Base-by-base conservation (phyloP, 2,329 filamentous ascomycete species). In the Pseudogymnoascus sp. region DNA sequence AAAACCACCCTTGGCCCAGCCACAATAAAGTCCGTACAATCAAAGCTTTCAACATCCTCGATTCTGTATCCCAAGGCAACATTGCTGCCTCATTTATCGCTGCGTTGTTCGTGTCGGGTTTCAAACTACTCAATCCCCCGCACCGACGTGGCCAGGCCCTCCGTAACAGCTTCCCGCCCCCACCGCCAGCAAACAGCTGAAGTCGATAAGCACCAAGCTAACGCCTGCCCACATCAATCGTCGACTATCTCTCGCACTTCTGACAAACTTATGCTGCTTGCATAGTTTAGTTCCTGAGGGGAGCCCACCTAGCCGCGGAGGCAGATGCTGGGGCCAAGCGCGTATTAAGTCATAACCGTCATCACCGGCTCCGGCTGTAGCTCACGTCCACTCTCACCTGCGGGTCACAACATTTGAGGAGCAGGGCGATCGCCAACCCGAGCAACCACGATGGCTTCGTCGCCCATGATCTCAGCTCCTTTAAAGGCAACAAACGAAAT, bases 401-500 rank as follows among this genome's bases (percentile, higher is more conserved):
- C 47, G 47, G 47, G 47, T 54, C 29, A n/a, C 47, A 54, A 39
- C 57, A 39, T 15, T 31, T 24, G 35, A 40, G 17, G 57, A 59
- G 57, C 15, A 59, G 35, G 57, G 21, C 26, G 57, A 59, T 31
- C 57, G 57, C 33, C 33, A 37, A 15, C 10, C 35, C 9, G 35
- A 40, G 24, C 35, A 26, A 15, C 11, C 17, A 59, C 26, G 29
- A 61, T 61, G 60, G 60, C 60, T 17, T 47, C 60, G 31, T 61
- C 60, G 31, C 60, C 89, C 65, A 97, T 97, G 93, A 87, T 97
- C 70, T 95, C 92, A 70, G 87, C 88, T 82, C 93, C 93, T 73
- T 83, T 97, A 71, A 97, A 89, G 84, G 84, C 84, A 60, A 99
- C 94, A 66, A 96, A 92, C 81, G 94, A 99, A 80, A 96, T 99